phyloP scores from a whole-genome alignment of 2,329 filamentous ascomycete species.

The Fusarium robinianum region DNA sequence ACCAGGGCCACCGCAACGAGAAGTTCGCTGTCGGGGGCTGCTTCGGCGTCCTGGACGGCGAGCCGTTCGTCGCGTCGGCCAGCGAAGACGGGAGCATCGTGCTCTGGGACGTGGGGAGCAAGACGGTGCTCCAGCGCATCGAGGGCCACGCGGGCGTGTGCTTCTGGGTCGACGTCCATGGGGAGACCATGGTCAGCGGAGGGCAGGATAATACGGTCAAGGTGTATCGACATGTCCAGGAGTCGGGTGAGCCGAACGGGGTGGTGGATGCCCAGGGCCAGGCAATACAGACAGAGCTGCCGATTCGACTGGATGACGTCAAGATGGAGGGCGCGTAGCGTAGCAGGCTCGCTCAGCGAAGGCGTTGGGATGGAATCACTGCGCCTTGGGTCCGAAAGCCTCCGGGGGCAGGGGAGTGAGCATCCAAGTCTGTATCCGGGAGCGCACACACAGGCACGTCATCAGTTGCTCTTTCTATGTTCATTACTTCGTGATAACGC shows the following conservation, averaged over 20 bases:
- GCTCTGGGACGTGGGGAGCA: conserved; percentile 88
- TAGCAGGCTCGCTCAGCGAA: conserved; percentile 6
- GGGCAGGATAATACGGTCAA: conserved; percentile 59
- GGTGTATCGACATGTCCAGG: conserved; percentile 49
- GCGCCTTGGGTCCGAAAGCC: no score
- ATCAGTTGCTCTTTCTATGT: no score
- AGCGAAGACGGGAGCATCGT: conserved; percentile 86
- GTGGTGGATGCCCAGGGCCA: conserved; percentile 24
- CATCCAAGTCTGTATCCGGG: no score
- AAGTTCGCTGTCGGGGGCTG: conserved; percentile 84
- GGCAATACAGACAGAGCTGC: conserved; percentile 61
- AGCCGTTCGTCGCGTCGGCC: conserved; percentile 74
- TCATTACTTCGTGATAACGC: no score
- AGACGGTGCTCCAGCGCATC: conserved; percentile 76
- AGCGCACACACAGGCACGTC: no score
- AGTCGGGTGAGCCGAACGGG: conserved; percentile 27
- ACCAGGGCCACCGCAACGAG: conserved; percentile 86
- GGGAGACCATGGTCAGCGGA: conserved; percentile 60
- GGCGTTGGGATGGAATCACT: conserved; percentile 10
- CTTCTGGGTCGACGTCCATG: conserved; percentile 67
- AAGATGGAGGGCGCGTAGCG: conserved; percentile 42
- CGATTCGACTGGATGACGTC: conserved; percentile 46
- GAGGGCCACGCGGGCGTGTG: conserved; percentile 59
- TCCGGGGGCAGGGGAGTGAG: no score
- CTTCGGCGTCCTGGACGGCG: conserved; percentile 65